Evolutionary conservation across 78 protist species (phyloP).

Genomic region (Salpingoeca rosetta): DNA sequence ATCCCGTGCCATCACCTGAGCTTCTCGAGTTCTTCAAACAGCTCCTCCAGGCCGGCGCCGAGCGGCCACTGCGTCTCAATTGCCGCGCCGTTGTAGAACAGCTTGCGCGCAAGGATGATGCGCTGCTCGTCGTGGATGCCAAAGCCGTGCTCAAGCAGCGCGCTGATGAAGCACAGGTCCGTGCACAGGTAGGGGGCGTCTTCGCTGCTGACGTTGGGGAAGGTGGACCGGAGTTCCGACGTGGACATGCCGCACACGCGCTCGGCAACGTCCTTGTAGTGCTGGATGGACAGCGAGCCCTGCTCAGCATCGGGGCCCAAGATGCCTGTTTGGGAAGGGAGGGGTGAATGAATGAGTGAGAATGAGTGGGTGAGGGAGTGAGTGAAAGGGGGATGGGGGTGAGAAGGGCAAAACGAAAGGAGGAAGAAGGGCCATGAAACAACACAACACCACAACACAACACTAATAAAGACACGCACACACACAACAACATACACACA

Average conservation of each 20-base stretch:
- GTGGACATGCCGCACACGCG: not conserved
- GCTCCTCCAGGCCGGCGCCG: conserved; percentile 35
- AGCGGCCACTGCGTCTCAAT: conserved; percentile 36
- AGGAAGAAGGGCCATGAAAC: too few species aligned
- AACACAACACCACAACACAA: too few species aligned
- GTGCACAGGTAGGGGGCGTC: conserved; percentile 26
- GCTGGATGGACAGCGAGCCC: not conserved
- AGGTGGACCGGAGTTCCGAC: not conserved
- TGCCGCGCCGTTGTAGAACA: not conserved
- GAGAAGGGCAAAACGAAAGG: too few species aligned
- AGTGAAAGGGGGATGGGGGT: too few species aligned
- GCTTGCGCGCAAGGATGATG: conserved; percentile 15
- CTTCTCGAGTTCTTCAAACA: not conserved
- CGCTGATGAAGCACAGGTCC: conserved; percentile 26
- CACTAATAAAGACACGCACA: too few species aligned
- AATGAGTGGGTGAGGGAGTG: too few species aligned
- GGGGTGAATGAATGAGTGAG: too few species aligned
- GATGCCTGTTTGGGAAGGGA: too few species aligned
- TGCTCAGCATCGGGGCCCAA: not conserved
- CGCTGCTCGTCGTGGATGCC: conserved; percentile 5
- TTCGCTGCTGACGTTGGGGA: not conserved
- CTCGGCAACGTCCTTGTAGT: not conserved
- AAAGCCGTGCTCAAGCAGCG: conserved; percentile 7
- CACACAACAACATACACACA: too few species aligned
- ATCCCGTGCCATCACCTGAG: too few species aligned